Evolutionary conservation across 2,329 filamentous ascomycete genomes (phyloP).

Genomic region (Zopfia rhizophila): DNA sequence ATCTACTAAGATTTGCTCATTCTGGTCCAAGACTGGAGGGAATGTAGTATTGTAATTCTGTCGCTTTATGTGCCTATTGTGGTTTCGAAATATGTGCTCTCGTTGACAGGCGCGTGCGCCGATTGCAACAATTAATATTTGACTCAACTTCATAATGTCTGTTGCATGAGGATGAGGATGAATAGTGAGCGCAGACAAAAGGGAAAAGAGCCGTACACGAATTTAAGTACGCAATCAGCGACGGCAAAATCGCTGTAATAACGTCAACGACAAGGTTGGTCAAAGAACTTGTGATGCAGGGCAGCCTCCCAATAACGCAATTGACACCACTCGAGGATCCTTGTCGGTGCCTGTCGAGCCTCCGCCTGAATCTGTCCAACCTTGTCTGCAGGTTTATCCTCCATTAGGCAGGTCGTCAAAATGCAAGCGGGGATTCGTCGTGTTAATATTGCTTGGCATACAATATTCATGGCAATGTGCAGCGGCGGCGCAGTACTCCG

Average conservation of each 20-base stretch:
- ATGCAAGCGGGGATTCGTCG: too few species aligned
- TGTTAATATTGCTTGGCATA: too few species aligned
- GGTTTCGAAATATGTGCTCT: background rate
- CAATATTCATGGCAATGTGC: too few species aligned
- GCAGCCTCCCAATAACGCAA: slow-evolving; percentile 15
- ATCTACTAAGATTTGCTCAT: slow-evolving; percentile 34
- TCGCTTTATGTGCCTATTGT: slow-evolving; percentile 1
- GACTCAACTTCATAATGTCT: slow-evolving; percentile 1
- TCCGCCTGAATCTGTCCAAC: slow-evolving; percentile 22
- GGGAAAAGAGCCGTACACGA: too few species aligned
- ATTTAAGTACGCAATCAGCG: slow-evolving; percentile 1
- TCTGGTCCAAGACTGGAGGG: slow-evolving; percentile 23
- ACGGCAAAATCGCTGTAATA: background rate
- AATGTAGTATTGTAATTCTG: slow-evolving; percentile 6
- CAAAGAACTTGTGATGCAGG: too few species aligned
- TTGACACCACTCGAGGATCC: too few species aligned
- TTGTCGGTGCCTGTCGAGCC: background rate
- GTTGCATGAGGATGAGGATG: background rate
- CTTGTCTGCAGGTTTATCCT: slow-evolving; percentile 34
- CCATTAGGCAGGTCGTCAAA: slow-evolving; percentile 43
- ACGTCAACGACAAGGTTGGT: background rate
- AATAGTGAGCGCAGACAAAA: background rate
- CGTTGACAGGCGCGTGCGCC: slow-evolving; percentile 4
- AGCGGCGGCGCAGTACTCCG: too few species aligned
- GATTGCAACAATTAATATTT: slow-evolving; percentile 2